A percentile compares a stretch with the other conserved stretches of the same genome.
Evolutionary conservation across 371 early-diverging fungal species (phyloP).

Genomic region (Capillidium rhysosporum): DNA sequence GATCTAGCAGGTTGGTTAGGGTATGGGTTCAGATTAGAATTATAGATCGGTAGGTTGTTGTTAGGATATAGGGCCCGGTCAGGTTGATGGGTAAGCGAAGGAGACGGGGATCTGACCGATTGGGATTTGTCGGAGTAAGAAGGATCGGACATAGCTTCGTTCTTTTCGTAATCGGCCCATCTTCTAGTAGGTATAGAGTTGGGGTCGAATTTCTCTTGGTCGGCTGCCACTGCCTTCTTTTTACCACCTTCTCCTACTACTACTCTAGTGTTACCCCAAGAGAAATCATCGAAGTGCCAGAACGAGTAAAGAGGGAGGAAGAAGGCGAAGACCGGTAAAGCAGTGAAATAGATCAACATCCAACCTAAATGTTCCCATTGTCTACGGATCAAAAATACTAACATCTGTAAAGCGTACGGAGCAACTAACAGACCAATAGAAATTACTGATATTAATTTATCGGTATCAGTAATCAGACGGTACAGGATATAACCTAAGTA

Average conservation of each 20-base stretch:
- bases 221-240: slow-evolving; percentile 26
- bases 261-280: slow-evolving; percentile 93
- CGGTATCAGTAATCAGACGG: slow-evolving; percentile 19
- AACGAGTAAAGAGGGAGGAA: slow-evolving; percentile 69
- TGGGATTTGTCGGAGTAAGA: slow-evolving; percentile 5
- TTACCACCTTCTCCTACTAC: slow-evolving; percentile 59
- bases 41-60: too few relatives aligned
- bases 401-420: slow-evolving; percentile 63
- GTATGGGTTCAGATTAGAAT: not conserved
- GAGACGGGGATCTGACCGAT: not conserved
- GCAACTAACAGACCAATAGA: slow-evolving; percentile 46
- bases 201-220: slow-evolving; percentile 13
- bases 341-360: slow-evolving; percentile 79
- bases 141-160: not conserved
- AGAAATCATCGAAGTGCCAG: slow-evolving; percentile 97
- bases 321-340: slow-evolving; percentile 66
- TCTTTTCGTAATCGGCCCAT: slow-evolving; percentile 39
- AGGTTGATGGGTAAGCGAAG: not conserved
- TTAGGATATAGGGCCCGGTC: not conserved
- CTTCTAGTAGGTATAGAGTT: slow-evolving; percentile 28
- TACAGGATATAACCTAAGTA: slow-evolving; percentile 65
- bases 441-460: slow-evolving; percentile 29
- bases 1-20: too few relatives aligned
- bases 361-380: slow-evolving; percentile 85
- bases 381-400: slow-evolving; percentile 65